Evolutionary conservation across 352 stramenopile species (phyloP), one percentile per base, ranked within the genome.

Genomic region (Phytophthora aleatoria): DNA sequence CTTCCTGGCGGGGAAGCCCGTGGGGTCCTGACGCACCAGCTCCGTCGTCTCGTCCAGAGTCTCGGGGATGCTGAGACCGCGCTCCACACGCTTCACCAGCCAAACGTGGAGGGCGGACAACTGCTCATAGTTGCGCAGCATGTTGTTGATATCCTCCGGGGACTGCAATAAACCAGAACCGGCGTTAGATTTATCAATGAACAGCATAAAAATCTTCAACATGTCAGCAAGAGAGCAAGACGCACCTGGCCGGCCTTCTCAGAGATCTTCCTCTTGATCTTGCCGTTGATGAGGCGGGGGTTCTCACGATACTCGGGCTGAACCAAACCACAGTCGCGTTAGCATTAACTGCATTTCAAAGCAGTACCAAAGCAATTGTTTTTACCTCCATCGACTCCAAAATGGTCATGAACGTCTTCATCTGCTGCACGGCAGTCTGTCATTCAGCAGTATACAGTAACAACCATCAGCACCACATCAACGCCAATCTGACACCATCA

Each of bases 81-180:
- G 85, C 53, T 94, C 82, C 50, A 92, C 86, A 30, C 87, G 87
- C 75, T 94, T 94, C 48, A 78, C 58, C 20, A 95, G 77, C 87
- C 87, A 95, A 64, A 83, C 64, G 54, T 79, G 87, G 38, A 95
- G 70, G 26, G 81, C 81, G 31, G 74, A 79, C 27, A 95, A 64
- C 67, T 95, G 87, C 55, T 94, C 85, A 71, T 92, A 95, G 57
- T 92, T 81, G 58, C 84, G 83, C 26, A 95, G 58, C 82, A 94
- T 89, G 65, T 85, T 91, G 72, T 95, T 95, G 69, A 95, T 91
- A 53, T 95, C 83, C 64, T 94, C 87, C 5, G 86, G 67, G 10
- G 80, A 87, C 85, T 94, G 48, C 16, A 61, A 9, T 0, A 38
- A 3, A 43, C 24, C 28, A 69, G 10, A 47, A 48, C 11, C n/a